Conservation (phyloP, 2,329 filamentous ascomycete genomes). For the Moelleriella libera region DNA sequence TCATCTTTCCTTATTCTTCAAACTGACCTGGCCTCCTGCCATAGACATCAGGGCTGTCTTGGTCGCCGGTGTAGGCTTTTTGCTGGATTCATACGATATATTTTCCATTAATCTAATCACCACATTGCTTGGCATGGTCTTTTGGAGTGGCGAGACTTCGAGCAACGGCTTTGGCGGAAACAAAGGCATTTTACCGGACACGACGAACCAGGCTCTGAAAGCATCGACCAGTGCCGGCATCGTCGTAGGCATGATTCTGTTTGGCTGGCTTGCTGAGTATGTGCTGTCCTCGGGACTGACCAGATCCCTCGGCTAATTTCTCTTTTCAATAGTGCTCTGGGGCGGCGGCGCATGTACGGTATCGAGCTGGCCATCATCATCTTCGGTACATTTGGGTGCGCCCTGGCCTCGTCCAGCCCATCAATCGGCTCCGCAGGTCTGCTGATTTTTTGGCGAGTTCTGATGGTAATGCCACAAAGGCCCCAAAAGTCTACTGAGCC, state of each 20-base stretch:
- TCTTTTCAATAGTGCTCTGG: conserved; percentile 32
- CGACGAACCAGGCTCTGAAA: conserved; percentile 62
- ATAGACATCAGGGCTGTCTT: conserved; percentile 54
- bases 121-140: conserved; percentile 61
- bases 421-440: conserved; percentile 45
- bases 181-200: conserved; percentile 44
- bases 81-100: conserved; percentile 69
- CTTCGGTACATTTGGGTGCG: conserved; percentile 52
- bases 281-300: conserved; percentile 5
- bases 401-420: conserved; percentile 46
- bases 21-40: not conserved
- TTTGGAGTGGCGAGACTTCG: conserved; percentile 40
- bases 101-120: conserved; percentile 69
- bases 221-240: conserved; percentile 70
- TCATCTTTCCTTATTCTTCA: no score
- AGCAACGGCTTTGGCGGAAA: conserved; percentile 34
- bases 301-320: conserved; percentile 6
- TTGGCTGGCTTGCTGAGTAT: conserved; percentile 62
- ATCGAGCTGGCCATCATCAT: conserved; percentile 63
- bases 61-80: conserved; percentile 72
- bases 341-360: conserved; percentile 72
- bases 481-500: not conserved
- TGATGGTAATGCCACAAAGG: conserved; percentile 39
- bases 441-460: conserved; percentile 61
- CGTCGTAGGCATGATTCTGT: conserved; percentile 62